These are phyloP conservation scores for Papilionanthe hybrid DNA, from an alignment of 116 monocot genomes.

Conservation along the genomic window DNA sequence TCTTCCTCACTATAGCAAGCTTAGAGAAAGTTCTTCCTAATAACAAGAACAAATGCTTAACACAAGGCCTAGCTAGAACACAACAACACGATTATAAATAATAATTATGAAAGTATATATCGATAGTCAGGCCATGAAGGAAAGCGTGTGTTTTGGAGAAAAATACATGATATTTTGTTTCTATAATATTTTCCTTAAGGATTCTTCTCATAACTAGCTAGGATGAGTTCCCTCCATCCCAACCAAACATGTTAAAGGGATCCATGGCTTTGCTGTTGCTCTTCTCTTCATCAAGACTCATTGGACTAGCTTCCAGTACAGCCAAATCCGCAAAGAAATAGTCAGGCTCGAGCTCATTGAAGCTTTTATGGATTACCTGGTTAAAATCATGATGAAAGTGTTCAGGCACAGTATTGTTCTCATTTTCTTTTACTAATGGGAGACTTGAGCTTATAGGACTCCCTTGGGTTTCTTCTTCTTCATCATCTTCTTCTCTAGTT, in stretches of 20 bases:
- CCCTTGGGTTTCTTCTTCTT: background rate
- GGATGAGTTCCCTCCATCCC: background rate
- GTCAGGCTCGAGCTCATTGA: background rate
- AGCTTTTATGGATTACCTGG: background rate
- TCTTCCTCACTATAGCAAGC: too few species aligned
- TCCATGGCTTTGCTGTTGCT: background rate
- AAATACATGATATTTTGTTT: too few species aligned
- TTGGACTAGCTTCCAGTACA: background rate
- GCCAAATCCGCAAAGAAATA: constrained; percentile 1
- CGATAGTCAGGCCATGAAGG: too few species aligned
- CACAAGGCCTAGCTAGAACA: too few species aligned
- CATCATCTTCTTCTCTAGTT: background rate
- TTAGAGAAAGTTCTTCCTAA: too few species aligned
- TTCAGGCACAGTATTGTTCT: background rate
- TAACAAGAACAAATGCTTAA: too few species aligned
- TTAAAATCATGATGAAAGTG: background rate
- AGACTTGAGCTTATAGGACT: background rate
- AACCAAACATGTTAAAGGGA: background rate
- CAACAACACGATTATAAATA: too few species aligned
- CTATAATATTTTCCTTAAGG: too few species aligned
- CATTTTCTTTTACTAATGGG: background rate
- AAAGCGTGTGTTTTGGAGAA: too few species aligned
- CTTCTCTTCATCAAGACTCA: background rate
- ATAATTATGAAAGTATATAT: too few species aligned
- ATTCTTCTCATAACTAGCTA: too few species aligned